A percentile compares a stretch with the other conserved stretches of the same genome.
These are phyloP conservation scores for Corynespora cassiicola DNA, from an alignment of 2,329 filamentous ascomycete genomes.

Conservation along the genomic window DNA sequence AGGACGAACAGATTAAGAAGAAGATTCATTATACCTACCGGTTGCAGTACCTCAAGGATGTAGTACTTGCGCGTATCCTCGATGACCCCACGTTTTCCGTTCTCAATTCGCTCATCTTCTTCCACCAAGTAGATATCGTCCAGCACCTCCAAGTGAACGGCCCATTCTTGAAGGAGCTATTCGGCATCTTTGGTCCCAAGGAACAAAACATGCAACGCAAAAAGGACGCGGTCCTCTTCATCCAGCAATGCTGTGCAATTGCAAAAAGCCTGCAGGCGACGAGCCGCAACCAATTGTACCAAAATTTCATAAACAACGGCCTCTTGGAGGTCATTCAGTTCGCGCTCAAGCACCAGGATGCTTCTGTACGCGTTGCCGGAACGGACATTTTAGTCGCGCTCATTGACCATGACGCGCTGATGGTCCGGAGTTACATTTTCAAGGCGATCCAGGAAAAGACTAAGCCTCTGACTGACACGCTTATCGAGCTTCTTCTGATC, in stretches of 20 bases:
- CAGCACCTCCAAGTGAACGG: conserved; percentile 88
- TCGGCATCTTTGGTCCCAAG: conserved; percentile 78
- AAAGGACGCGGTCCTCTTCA: conserved; percentile 94
- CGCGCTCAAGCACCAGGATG: conserved; percentile 83
- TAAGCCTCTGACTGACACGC: conserved; percentile 83
- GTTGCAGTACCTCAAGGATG: conserved; percentile 95
- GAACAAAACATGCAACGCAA: conserved; percentile 73
- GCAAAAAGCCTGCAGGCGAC: conserved; percentile 92
- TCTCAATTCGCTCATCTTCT: conserved; percentile 97
- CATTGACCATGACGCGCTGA: conserved; percentile 93
- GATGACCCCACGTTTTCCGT: conserved; percentile 98
- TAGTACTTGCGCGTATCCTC: conserved; percentile 93
- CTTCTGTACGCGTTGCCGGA: conserved; percentile 85
- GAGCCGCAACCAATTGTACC: conserved; percentile 80
- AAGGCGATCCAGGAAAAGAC: conserved; percentile 89
- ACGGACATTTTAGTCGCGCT: conserved; percentile 93
- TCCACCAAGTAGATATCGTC: conserved; percentile 98
- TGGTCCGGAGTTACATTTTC: conserved; percentile 93
- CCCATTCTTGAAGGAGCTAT: conserved; percentile 82
- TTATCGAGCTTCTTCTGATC: conserved; percentile 89
- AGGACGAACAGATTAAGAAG: conserved; percentile 77
- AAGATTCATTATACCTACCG: conserved; percentile 98
- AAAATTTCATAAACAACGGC: conserved; percentile 87
- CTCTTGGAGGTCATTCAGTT: conserved; percentile 91
- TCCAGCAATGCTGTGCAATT: conserved; percentile 93